Conservation (phyloP, 495 filamentous ascomycete genomes). For the Talaromyces trachyspermus region DNA sequence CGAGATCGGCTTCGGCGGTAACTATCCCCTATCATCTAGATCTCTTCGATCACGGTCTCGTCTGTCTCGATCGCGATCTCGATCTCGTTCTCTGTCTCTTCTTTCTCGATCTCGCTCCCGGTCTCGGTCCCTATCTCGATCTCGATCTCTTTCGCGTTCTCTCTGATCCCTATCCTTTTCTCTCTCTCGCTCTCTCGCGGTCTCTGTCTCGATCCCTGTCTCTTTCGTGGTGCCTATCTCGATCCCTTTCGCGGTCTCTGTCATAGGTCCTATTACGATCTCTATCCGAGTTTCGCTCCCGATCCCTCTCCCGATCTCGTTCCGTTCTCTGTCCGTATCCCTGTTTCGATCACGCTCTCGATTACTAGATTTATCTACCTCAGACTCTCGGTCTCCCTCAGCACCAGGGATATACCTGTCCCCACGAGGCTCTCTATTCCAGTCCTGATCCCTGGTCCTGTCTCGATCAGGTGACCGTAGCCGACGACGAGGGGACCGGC, state of each 20-base stretch:
- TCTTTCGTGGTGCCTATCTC: slow-evolving; percentile 17
- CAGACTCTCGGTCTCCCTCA: slow-evolving; percentile 16
- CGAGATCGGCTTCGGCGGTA: slow-evolving; percentile 14
- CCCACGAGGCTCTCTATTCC: slow-evolving; percentile 5
- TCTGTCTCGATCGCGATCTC: slow-evolving; percentile 9
- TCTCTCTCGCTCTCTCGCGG: slow-evolving; percentile 23
- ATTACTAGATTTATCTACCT: slow-evolving; percentile 12
- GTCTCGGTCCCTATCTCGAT: slow-evolving; percentile 26
- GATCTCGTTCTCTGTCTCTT: slow-evolving; percentile 6
- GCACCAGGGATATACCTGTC: slow-evolving; percentile 13
- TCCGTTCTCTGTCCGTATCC: slow-evolving; percentile 7
- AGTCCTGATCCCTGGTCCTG: slow-evolving; percentile 9
- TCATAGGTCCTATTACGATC: slow-evolving; percentile 8
- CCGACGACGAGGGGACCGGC: slow-evolving; percentile 38
- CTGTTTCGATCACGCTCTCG: slow-evolving; percentile 13
- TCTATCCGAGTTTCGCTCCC: slow-evolving; percentile 12
- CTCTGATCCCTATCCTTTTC: too few relatives aligned
- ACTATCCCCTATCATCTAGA: slow-evolving; percentile 15
- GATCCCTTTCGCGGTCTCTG: slow-evolving; percentile 13
- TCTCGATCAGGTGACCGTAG: slow-evolving; percentile 24
- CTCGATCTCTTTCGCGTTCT: slow-evolving; percentile 24
- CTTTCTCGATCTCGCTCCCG: slow-evolving; percentile 16
- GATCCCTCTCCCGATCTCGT: slow-evolving; percentile 4
- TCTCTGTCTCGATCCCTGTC: slow-evolving; percentile 23
- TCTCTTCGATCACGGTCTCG: slow-evolving; percentile 7